A percentile compares a stretch with the other conserved stretches of the same genome.
These are phyloP conservation scores for Emericellopsis atlantica DNA, from an alignment of 2,329 filamentous ascomycete species.

Conservation along the genomic window DNA sequence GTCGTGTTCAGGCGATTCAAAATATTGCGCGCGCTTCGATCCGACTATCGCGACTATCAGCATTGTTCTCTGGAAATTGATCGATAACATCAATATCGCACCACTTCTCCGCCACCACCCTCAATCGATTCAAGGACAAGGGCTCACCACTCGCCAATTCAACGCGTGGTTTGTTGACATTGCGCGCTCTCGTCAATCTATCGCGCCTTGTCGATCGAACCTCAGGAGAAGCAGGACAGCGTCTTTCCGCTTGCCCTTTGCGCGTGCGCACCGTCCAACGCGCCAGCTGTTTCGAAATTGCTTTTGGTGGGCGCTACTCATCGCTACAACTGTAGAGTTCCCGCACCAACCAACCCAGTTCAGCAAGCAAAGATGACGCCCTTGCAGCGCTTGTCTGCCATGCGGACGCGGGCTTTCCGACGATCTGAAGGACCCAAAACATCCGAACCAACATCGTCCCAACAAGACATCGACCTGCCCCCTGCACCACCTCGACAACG, in stretches of 20 bases:
- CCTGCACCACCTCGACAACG: slow-evolving; percentile 40
- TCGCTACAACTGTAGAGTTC: too few species aligned
- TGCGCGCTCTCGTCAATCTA: not conserved
- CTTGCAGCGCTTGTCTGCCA: slow-evolving; percentile 29
- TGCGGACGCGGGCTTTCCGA: slow-evolving; percentile 29
- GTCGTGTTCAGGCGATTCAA: too few species aligned
- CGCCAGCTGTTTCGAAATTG: too few species aligned
- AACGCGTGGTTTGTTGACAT: not conserved
- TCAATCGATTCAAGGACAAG: too few species aligned
- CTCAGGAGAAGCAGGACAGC: not conserved
- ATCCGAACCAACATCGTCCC: slow-evolving; percentile 31
- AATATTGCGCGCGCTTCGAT: too few species aligned
- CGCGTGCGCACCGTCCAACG: too few species aligned
- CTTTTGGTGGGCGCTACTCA: too few species aligned
- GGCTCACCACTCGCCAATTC: too few species aligned
- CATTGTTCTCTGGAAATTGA: too few species aligned
- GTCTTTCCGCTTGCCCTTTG: not conserved
- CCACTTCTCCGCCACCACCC: too few species aligned
- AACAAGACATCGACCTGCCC: slow-evolving; percentile 18
- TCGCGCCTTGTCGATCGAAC: not conserved
- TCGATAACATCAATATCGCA: too few species aligned
- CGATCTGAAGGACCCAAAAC: slow-evolving; percentile 30
- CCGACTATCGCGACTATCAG: too few species aligned
- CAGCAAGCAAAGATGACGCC: slow-evolving; percentile 26
- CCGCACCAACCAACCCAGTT: not conserved